These are phyloP conservation scores for Apiospora marii DNA, from an alignment of 2,329 filamentous ascomycete species.

Conservation along the genomic window DNA sequence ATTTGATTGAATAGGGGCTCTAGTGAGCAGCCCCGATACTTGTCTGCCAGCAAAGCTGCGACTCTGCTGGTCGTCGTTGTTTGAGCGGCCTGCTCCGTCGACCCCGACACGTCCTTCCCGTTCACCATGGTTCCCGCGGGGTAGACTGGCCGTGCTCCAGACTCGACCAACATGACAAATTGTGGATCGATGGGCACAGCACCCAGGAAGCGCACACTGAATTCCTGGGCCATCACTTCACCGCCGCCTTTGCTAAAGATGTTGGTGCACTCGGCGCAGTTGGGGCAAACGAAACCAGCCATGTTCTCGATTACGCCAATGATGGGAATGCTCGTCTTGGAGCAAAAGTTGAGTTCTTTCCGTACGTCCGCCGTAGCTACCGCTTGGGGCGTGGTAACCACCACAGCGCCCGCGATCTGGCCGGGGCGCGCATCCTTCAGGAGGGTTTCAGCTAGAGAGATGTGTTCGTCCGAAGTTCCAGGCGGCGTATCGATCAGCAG, in stretches of 20 bases:
- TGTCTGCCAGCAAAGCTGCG: conserved; percentile 66
- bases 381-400: conserved; percentile 96
- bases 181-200: conserved; percentile 91
- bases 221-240: conserved; percentile 86
- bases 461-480: conserved; percentile 96
- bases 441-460: conserved; percentile 89
- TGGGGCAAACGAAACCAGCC: conserved; percentile 86
- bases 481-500: conserved; percentile 95
- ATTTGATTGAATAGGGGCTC: conserved; percentile 73
- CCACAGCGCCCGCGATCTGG: conserved; percentile 84
- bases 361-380: conserved; percentile 92
- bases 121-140: conserved; percentile 71
- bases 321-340: conserved; percentile 79
- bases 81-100: conserved; percentile 35
- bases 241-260: conserved; percentile 93
- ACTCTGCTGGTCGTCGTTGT: conserved; percentile 42
- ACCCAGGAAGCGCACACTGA: conserved; percentile 83
- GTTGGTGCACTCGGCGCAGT: conserved; percentile 86
- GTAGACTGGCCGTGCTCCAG: conserved; percentile 69
- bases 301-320: conserved; percentile 97
- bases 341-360: conserved; percentile 94
- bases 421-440: conserved; percentile 68
- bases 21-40: conserved; percentile 77
- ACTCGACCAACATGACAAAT: conserved; percentile 88
- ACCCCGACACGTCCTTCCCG: conserved; percentile 60